Base-by-base conservation (phyloP, 495 filamentous ascomycete species). In the Annulohypoxylon stygium region DNA sequence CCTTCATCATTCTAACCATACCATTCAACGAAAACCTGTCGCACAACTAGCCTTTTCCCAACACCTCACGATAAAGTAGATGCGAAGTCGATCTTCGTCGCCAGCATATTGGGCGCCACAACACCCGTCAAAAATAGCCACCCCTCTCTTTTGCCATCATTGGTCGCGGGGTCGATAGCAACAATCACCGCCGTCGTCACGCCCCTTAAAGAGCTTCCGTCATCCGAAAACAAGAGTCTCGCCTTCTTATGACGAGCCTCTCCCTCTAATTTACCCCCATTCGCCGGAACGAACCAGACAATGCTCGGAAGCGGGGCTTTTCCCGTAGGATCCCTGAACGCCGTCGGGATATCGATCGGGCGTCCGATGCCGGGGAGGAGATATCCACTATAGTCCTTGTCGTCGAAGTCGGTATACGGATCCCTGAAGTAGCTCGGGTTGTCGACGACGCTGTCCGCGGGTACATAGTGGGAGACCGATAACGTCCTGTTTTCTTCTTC, bases 121-220 rank as follows among this genome's bases (percentile, higher is more conserved):
- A 89, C 87, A 1, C 89, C 88, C 26, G 87, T 88, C 12, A 87
- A 84, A 79, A 88, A 90, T 14, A 90, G 75, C 88, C 86, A 87
- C 6, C 84, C 88, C 59, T 83, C 77, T 47, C 88, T 83, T 45
- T 74, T 69, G 4, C 80, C 81, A 25, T 67, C 76, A 23, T 81
- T 79, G 1, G 68, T 61, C 7, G 72, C 65, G 36, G 83, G 83
- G 66, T 88, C 81, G 67, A 89, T 83, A 0, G 86, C 81, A 3
- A 91, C 79, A 53, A 90, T 63, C 0, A 89, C 83, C 0, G 87
- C 86, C 0, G 85, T 82, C 72, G 86, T 90, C 11, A 81, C 84
- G 14, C 78, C 81, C 25, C 86, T 78, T 67, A 91, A 80, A 55
- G 75, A 78, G 7, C 69, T 79, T 5, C 89, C 88, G 67, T 90